Base-by-base conservation (phyloP, 768 basidiomycete genomes). In the Mycena galericulata region DNA sequence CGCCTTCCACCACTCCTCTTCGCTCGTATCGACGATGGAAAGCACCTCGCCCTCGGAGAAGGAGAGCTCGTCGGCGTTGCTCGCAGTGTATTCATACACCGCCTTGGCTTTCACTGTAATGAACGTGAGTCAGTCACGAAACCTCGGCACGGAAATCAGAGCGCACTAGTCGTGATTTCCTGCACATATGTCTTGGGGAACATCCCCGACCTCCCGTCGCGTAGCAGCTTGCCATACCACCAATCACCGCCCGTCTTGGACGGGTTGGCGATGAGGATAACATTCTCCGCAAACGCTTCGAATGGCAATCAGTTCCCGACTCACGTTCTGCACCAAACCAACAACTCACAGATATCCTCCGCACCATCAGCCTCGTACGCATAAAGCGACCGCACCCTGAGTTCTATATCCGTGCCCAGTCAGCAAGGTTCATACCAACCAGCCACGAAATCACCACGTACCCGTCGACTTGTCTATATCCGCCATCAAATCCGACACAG, bases 1-100 rank as follows among this genome's bases (percentile, higher is more conserved):
- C 41, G 92, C 92, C 83, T 97, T 98, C 95, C 95, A 99, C 98
- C 98, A 99, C 74, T 94, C 93, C 58, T 83, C 85, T 72, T 98
- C 98, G 60, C 87, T 87, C 51, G 80, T 87, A 75, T 99, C 98
- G 64, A 98, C 86, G 69, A 99, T 89, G 10, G 84, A 84, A 41
- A 98, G 80, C 36, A 80, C 77, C 63, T 97, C 94, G 65, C 94
- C 96, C 80, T 95, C 95, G 9, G 80, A 80, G 76, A 98, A 94
- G 1, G 93, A 84, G n/a, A 97, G 83, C 76, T 98, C 96, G 72
- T 98, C 96, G 18, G 88, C 74, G 67, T 88, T 91, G 46, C 79
- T 78, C 27, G 89, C 90, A 7, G 83, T 80, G 75, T 98, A 99
- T 0, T 91, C 79, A 77, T 94, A 99, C 0, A 96, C 75, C 0